phyloP scores from a whole-genome alignment of 805 yeast species.

The Tetrapisispora fleetii region DNA sequence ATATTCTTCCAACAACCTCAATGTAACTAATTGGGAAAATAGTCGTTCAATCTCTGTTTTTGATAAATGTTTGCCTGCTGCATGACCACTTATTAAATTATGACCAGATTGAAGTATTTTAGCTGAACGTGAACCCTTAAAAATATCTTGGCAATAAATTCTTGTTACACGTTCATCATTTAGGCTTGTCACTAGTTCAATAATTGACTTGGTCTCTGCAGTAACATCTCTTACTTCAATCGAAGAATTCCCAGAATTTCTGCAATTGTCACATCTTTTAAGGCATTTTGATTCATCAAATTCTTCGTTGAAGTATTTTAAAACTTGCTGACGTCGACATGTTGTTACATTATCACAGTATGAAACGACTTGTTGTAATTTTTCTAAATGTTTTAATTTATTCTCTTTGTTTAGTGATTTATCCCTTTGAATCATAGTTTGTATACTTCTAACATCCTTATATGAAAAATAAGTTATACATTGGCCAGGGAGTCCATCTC shows the following conservation, averaged over 20 bases:
- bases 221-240: conserved; percentile 63
- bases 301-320: conserved; percentile 82
- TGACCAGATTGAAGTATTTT: conserved; percentile 58
- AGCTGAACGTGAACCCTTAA: conserved; percentile 60
- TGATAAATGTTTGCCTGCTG: conserved; percentile 53
- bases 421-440: conserved; percentile 70
- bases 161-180: conserved; percentile 60
- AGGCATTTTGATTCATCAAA: conserved; percentile 60
- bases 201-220: conserved; percentile 45
- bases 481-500: conserved; percentile 79
- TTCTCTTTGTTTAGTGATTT: conserved; percentile 52
- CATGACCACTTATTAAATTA: conserved; percentile 50
- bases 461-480: conserved; percentile 78
- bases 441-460: conserved; percentile 69
- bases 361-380: conserved; percentile 75
- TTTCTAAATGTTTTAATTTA: conserved; percentile 68
- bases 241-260: conserved; percentile 33
- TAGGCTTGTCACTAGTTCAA: conserved; percentile 46
- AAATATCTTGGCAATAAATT: conserved; percentile 73
- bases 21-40: conserved; percentile 64
- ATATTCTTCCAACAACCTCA: conserved; percentile 58
- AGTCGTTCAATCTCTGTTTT: conserved; percentile 72
- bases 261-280: conserved; percentile 81
- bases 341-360: conserved; percentile 89
- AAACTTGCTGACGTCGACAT: conserved; percentile 81